Evolutionary conservation across 495 filamentous ascomycete species (phyloP), one percentile per base, ranked within the genome.

Genomic region (Lepraria neglecta): DNA sequence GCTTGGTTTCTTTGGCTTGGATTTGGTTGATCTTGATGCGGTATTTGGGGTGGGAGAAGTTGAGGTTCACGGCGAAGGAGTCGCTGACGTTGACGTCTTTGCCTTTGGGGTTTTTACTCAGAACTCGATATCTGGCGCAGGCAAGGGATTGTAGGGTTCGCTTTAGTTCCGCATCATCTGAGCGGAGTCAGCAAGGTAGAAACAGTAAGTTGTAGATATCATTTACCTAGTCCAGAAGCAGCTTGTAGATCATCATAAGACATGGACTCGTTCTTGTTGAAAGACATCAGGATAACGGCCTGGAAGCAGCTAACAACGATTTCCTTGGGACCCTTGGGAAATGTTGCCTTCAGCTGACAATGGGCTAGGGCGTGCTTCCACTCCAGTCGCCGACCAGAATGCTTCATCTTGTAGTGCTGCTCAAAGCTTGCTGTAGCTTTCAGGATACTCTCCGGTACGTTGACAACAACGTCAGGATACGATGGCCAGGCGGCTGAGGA

Each of bases 11-110:
- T 71, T 92, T 92, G 52, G 97, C 80, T 74, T 99, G 95, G 61
- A 99, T 90, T 73, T 95, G 90, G 74, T 97, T 98, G 78, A 97
- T 96, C 77, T 99, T 97, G 74, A 99, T 86, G 60, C 91, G 86
- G 74, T 87, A 89, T 74, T 96, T 95, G 31, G 81, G 79, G 65
- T 96, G 87, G 19, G 74, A 74, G 73, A 99, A 99, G 19, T 67
- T 70, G 30, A 77, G 64, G 73, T 97, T 97, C 63, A 94, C 82
- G 0, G 78, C 78, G 68, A 99, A 99, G 14, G 81, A 83, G 71
- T 99, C 94, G 4, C 80, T 88, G 1, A 73, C 65, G 56, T 80
- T 78, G 55, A 99, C 86, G 0, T 97, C 91, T 45, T 84, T 82
- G 52, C 90, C 88, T 71, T 88, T 91, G 33, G 94, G 95, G 56